Evolutionary conservation across 1,284 basidiomycete species (phyloP).

Genomic region (Ustilago loliicola): DNA sequence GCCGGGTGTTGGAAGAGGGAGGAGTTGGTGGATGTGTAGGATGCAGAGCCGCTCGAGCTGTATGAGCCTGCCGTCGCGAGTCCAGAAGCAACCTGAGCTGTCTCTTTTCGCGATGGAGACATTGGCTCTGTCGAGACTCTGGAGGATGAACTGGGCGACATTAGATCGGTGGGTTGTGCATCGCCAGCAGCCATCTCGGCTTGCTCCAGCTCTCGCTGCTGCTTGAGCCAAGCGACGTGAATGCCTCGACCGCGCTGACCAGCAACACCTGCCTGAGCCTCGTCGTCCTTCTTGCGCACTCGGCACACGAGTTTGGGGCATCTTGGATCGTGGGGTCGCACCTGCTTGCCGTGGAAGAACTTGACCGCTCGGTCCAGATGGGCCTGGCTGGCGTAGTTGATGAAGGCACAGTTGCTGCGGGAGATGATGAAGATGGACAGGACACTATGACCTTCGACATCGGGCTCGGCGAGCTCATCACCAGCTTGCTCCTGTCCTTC

Average conservation of each 20-base stretch:
- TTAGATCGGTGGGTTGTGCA: not conserved
- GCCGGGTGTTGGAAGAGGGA: slow-evolving; percentile 80
- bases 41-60: slow-evolving; percentile 55
- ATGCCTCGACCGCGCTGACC: slow-evolving; percentile 88
- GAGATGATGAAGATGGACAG: slow-evolving; percentile 91
- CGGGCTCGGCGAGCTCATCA: slow-evolving; percentile 3
- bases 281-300: slow-evolving; percentile 85
- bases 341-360: slow-evolving; percentile 79
- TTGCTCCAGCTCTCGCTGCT: slow-evolving; percentile 71
- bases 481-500: slow-evolving; percentile 21
- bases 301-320: slow-evolving; percentile 87
- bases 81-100: slow-evolving; percentile 16
- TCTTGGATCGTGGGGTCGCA: slow-evolving; percentile 79
- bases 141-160: not conserved
- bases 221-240: slow-evolving; percentile 81
- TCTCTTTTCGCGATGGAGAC: slow-evolving; percentile 18
- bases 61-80: slow-evolving; percentile 40
- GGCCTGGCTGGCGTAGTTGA: slow-evolving; percentile 82
- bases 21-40: slow-evolving; percentile 67
- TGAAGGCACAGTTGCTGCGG: slow-evolving; percentile 91
- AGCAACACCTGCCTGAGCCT: slow-evolving; percentile 88
- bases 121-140: slow-evolving; percentile 20
- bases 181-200: slow-evolving; percentile 8
- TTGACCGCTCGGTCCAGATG: slow-evolving; percentile 79
- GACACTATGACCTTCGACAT: slow-evolving; percentile 75